Evolutionary conservation across 345 rosid genomes (phyloP), one percentile per base, ranked within the genome.

Genomic region (Salix caprea): DNA sequence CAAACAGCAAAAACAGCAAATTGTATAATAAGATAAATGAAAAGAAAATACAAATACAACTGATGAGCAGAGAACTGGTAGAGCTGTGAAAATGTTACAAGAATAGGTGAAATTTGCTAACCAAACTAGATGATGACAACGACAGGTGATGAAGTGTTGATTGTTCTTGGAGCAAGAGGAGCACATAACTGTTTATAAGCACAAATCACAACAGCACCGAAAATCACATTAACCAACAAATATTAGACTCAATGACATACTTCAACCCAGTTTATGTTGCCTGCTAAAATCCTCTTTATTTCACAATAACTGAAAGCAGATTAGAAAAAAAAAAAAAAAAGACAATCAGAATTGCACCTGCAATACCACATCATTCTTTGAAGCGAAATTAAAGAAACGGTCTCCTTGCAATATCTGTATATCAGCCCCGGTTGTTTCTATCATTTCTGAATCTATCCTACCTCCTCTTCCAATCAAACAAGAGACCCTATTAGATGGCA

Each of bases 301-400:
- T 75, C 42, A 65, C 42, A 44, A 69, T 42, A 19, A 71, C 58
- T 70, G 37, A 52, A 26, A 61, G 5, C 30, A 56, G 24, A 72
- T 7, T 4, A 32, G 34, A 65, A 46, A 73, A 6, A 67, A 21
- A 12, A n/a, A n/a, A n/a, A n/a, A 34, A 21, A 12, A n/a, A 34
- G 18, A 40, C 14, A 30, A 36, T 78, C 30, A 56, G 10, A 68
- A 70, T 50, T 42, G 37, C 74, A 91, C 96, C 96, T 91, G 88
- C 67, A 89, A 67, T 40, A 86, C 72, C 58, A 86, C 78, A 82
- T 85, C 90, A 73, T 84, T 78, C 79, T 81, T 81, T 32, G 84
- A 82, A 48, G 81, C 65, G 75, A 44, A 70, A 76, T 76, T 82
- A 23, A 39, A 28, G 70, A 74, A 32, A 73, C 76, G 82, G 24